Conservation (phyloP, 2,329 filamentous ascomycete genomes). For the Diaporthe citri region DNA sequence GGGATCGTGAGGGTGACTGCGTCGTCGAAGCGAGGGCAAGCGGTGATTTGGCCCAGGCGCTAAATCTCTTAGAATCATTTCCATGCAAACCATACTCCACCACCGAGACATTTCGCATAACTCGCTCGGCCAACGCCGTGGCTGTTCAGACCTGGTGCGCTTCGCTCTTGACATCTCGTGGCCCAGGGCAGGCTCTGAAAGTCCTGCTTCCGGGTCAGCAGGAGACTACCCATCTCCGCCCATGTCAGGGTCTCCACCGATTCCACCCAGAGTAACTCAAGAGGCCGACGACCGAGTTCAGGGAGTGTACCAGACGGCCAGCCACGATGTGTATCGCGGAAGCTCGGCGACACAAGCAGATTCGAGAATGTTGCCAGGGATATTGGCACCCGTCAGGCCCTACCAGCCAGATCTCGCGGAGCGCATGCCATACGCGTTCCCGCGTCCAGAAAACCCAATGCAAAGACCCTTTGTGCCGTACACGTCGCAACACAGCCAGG, state of each 20-base stretch:
- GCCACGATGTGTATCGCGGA: constrained; percentile 66
- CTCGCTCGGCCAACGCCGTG: constrained; percentile 71
- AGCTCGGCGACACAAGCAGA: constrained; percentile 52
- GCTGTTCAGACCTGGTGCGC: constrained; percentile 66
- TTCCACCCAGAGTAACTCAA: constrained; percentile 69
- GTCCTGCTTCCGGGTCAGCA: constrained; percentile 65
- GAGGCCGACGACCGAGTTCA: constrained; percentile 69
- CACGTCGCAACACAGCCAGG: constrained; percentile 49
- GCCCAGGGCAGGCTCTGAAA: constrained; percentile 67
- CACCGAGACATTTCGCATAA: constrained; percentile 57
- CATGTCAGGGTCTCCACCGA: constrained; percentile 78
- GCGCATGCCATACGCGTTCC: constrained; percentile 55
- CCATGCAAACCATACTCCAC: constrained; percentile 68
- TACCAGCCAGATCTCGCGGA: constrained; percentile 56
- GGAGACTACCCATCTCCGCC: constrained; percentile 79
- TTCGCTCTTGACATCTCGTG: constrained; percentile 69
- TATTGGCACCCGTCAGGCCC: constrained; percentile 51
- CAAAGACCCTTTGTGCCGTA: constrained; percentile 51
- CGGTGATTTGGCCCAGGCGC: constrained; percentile 45
- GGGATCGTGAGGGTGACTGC: constrained; percentile 29
- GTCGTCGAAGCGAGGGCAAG: constrained; percentile 45
- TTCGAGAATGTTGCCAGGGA: constrained; percentile 48
- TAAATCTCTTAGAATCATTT: constrained; percentile 45
- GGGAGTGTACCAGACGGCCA: constrained; percentile 58
- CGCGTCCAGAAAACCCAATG: constrained; percentile 53